phyloP scores from a whole-genome alignment of 2,329 filamentous ascomycete genomes.

The Botrytis sinoallii region DNA sequence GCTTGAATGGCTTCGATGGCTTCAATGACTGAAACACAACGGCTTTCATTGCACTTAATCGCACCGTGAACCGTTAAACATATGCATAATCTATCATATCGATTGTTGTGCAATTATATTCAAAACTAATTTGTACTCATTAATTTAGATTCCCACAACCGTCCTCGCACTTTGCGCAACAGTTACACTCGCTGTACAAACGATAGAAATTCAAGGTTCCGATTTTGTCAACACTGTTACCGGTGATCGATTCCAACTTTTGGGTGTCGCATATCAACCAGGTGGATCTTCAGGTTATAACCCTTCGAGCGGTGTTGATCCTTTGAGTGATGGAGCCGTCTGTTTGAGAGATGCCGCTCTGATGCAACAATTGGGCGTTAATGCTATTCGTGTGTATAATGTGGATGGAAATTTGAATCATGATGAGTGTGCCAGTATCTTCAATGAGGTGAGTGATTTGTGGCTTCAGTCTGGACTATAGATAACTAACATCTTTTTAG shows the following conservation, averaged over 20 bases:
- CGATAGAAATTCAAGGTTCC: conserved; percentile 54
- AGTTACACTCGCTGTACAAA: conserved; percentile 53
- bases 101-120: conserved; percentile 2
- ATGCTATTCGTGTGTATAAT: conserved; percentile 69
- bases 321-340: conserved; percentile 55
- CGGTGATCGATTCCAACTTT: conserved; percentile 61
- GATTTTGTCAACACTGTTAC: conserved; percentile 59
- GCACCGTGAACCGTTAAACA: background rate
- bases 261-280: conserved; percentile 68
- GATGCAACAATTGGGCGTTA: conserved; percentile 61
- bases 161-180: conserved; percentile 34
- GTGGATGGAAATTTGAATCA: conserved; percentile 63
- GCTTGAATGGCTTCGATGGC: background rate
- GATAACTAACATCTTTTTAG: conserved; percentile 18
- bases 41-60: background rate
- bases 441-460: conserved; percentile 50
- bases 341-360: conserved; percentile 64
- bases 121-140: background rate
- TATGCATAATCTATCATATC: background rate
- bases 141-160: conserved; percentile 23
- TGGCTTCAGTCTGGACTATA: too few relatives aligned
- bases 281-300: conserved; percentile 63
- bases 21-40: background rate
- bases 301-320: conserved; percentile 52
- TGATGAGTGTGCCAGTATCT: conserved; percentile 64